Base-by-base conservation (phyloP, 2,329 filamentous ascomycete species). In the Paraphoma chrysanthemicola region DNA sequence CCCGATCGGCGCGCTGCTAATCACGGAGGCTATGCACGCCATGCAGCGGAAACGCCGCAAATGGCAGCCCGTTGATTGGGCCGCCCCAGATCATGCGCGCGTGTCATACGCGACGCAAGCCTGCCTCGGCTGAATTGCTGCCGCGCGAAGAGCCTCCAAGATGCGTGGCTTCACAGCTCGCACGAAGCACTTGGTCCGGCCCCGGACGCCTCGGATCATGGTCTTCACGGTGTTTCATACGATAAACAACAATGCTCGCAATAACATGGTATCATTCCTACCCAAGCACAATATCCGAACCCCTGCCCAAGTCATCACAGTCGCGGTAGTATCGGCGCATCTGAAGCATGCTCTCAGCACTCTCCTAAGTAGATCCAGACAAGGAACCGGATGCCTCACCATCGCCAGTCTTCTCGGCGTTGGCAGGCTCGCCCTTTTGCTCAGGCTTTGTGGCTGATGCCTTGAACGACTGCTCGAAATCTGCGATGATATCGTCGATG, bases 401-500 rank as follows among this genome's bases (percentile, higher is more conserved):
- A 23, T 68, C 65, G 6, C 69, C 71, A 1, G 63, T 73, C 62
- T 74, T 72, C 44, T 61, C 68, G 1, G 72, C 72, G 51, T 77
- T 77, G 44, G 54, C 60, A 7, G 68, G 52, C 48, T 73, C 60
- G 46, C 74, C 74, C 55, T 73, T 66, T 57, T 72, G 68, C 4
- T 70, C 67, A 7, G 77, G 79, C 72, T 80, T 80, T 9, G 80
- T 81, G 1, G 78, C 78, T 6, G 80, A 73, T 28, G 85, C 83
- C 73, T 87, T 85, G 79, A 97, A 96, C 0, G 91, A 91, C 82
- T 97, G 93, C 78, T 94, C 90, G 75, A 98, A 97, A 79, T 98
- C 94, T 68, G 88, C 90, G 72, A 97, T 95, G 70, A 98, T 97
- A 73, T 98, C 94, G 80, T 97, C 93, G 74, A 98, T 96, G 77